Evolutionary conservation across 805 yeast species (phyloP).

Genomic region (Candida morakotiae): DNA sequence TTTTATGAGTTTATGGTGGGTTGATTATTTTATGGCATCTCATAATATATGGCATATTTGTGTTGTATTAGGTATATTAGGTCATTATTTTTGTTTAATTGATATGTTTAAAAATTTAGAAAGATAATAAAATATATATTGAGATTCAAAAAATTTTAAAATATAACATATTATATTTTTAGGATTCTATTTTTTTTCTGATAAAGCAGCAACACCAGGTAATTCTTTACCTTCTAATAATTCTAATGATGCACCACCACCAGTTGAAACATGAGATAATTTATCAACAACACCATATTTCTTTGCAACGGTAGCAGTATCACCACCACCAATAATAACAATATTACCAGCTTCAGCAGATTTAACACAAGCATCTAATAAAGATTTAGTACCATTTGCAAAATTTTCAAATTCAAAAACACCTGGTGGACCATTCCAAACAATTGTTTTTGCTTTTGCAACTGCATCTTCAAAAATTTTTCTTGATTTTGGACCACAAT

Average conservation of each 20-base stretch:
- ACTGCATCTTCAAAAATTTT: constrained; percentile 78
- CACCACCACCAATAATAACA: constrained; percentile 99
- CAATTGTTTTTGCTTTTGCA: constrained; percentile 92
- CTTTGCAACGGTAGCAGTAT: constrained; percentile 98
- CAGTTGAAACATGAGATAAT: constrained; percentile 97
- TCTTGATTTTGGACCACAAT: constrained; percentile 87
- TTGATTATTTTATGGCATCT: constrained; percentile 67
- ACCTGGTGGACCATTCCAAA: constrained; percentile 99
- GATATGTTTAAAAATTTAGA: constrained; percentile 54
- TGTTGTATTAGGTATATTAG: constrained; percentile 84
- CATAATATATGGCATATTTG: constrained; percentile 94
- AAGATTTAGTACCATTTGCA: constrained; percentile 85
- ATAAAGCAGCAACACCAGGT: constrained; percentile 95
- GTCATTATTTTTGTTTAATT: constrained; percentile 78
- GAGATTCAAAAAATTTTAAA: background rate
- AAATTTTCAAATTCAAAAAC: constrained; percentile 96
- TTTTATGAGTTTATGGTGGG: constrained; percentile 74
- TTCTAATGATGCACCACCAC: constrained; percentile 99
- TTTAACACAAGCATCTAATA: constrained; percentile 83
- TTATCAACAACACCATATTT: constrained; percentile 95
- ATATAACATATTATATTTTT: background rate
- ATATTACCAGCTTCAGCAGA: constrained; percentile 87
- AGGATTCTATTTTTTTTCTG: constrained; percentile 49
- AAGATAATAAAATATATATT: background rate
- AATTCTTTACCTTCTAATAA: constrained; percentile 97